phyloP scores from a whole-genome alignment of 768 basidiomycete species.

The Lactifluus subvellereus region DNA sequence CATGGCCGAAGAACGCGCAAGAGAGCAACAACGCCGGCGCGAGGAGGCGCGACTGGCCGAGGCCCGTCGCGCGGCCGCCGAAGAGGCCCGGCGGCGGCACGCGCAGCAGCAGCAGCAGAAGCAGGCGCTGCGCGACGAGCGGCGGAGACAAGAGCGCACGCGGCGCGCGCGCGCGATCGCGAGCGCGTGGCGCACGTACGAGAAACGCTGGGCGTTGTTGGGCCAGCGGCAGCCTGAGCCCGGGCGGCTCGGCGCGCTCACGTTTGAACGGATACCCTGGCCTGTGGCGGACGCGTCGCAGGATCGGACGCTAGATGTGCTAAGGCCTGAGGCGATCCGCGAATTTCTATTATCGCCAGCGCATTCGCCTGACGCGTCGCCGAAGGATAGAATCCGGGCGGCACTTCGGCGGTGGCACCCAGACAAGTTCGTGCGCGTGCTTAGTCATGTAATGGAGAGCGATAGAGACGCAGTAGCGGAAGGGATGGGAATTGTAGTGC shows the following conservation, averaged over 20 bases:
- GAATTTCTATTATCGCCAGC: slow-evolving; percentile 56
- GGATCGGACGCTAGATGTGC: slow-evolving; percentile 36
- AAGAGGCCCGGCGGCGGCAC: slow-evolving; percentile 43
- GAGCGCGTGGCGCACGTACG: slow-evolving; percentile 30
- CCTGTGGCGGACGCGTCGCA: slow-evolving; percentile 44
- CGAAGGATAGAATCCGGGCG: slow-evolving; percentile 59
- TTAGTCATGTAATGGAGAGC: slow-evolving; percentile 44
- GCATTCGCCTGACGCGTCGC: slow-evolving; percentile 53
- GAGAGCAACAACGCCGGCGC: neutral
- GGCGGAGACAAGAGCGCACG: slow-evolving; percentile 38
- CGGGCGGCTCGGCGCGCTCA: slow-evolving; percentile 38
- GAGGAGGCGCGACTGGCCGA: slow-evolving; percentile 15
- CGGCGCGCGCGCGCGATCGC: slow-evolving; percentile 35
- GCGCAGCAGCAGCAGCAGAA: slow-evolving; percentile 27
- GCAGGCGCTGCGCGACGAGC: slow-evolving; percentile 45
- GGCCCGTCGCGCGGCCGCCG: slow-evolving; percentile 15
- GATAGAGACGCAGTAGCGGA: slow-evolving; percentile 53
- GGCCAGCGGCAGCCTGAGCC: slow-evolving; percentile 60
- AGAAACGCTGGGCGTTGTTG: slow-evolving; percentile 45
- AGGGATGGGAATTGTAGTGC: slow-evolving; percentile 57
- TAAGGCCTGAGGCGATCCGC: slow-evolving; percentile 47
- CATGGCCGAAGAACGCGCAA: slow-evolving; percentile 10
- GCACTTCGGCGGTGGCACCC: slow-evolving; percentile 80
- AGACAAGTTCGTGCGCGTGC: slow-evolving; percentile 60
- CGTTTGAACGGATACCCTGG: slow-evolving; percentile 69